These are phyloP conservation scores for Physcomitrellopsis africana DNA, from an alignment of 225 moss, liverwort and hornwort species.

Conservation along the genomic window DNA sequence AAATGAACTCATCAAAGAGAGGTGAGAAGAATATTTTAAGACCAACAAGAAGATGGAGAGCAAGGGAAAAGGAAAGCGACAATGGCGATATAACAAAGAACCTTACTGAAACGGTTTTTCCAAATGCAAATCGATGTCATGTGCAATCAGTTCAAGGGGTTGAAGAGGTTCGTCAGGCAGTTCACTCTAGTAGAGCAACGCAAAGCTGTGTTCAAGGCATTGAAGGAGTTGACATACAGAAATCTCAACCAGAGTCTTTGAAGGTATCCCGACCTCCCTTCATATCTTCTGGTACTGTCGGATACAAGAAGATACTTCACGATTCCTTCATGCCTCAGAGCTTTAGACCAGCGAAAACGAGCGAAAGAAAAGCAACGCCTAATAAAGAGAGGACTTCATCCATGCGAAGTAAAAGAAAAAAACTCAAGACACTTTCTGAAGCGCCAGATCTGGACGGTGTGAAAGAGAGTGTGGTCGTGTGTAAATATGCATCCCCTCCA, in stretches of 20 bases:
- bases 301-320: slow-evolving; percentile 48
- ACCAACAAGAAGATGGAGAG: slow-evolving; percentile 33
- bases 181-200: slow-evolving; percentile 15
- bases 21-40: slow-evolving; percentile 30
- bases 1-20: slow-evolving; percentile 12
- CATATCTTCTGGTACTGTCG: slow-evolving; percentile 53
- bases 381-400: slow-evolving; percentile 38
- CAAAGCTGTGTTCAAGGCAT: slow-evolving; percentile 10
- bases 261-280: slow-evolving; percentile 52
- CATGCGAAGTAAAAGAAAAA: slow-evolving; percentile 29
- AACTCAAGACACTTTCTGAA: slow-evolving; percentile 30
- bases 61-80: slow-evolving; percentile 36
- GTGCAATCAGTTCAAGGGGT: slow-evolving; percentile 47
- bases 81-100: slow-evolving; percentile 24
- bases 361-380: slow-evolving; percentile 29
- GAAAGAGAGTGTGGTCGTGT: slow-evolving; percentile 35
- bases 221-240: slow-evolving; percentile 37
- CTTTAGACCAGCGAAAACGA: slow-evolving; percentile 29
- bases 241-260: slow-evolving; percentile 36
- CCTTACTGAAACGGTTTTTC: not conserved
- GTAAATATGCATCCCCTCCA: slow-evolving; percentile 28
- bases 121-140: slow-evolving; percentile 40
- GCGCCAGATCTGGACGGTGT: slow-evolving; percentile 29
- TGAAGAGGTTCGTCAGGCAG: slow-evolving; percentile 49
- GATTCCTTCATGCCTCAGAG: slow-evolving; percentile 35